Evolutionary conservation across 805 yeast genomes (phyloP), one percentile per base, ranked within the genome.

Genomic region (Schwanniomyces occidentalis): DNA sequence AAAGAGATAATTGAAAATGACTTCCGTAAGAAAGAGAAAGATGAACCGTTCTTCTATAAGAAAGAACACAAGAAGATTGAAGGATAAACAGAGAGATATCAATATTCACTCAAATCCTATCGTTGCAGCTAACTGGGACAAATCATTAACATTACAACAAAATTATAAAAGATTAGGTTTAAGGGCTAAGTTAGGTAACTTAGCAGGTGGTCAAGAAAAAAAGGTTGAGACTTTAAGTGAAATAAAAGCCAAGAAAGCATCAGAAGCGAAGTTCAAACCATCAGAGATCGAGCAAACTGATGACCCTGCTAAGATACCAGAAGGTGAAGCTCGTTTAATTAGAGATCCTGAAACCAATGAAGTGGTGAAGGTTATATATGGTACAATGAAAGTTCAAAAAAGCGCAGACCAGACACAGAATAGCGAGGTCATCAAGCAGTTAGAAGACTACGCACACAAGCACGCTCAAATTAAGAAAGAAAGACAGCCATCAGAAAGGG

Each of bases 41-140:
- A 81, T 81, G 78, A 78, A 80, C 36, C 78, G 83, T 45, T 79
- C 91, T 24, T 75, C 87, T 38, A 75, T 80, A 42, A 68, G 71
- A 47, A 87, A 85, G 62, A 78, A 75, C 48, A 78, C 93, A 19
- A 75, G 93, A 58, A 73, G 80, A 45, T 58, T 56, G 31, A 87
- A 87, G 56, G 90, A 85, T 52, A 79, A 75, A 50, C 82, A 80
- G 48, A 75, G 84, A 54, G 73, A 81, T 46, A 66, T 82, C 40
- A 79, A 79, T 41, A 77, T 85, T 20, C 71, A 72, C 30, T 71
- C 85, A 0, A 87, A 88, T 54, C 85, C 95, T 2, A 76, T 93
- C 43, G 85, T 93, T 43, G 95, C 88, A 4, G 85, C 79, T 21
- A 76, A 89, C 58, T 93, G 99, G 99, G 96, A 93, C 61, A 75